Evolutionary conservation across 1,284 basidiomycete species (phyloP).

Genomic region (Lignosus rhinocerotis): DNA sequence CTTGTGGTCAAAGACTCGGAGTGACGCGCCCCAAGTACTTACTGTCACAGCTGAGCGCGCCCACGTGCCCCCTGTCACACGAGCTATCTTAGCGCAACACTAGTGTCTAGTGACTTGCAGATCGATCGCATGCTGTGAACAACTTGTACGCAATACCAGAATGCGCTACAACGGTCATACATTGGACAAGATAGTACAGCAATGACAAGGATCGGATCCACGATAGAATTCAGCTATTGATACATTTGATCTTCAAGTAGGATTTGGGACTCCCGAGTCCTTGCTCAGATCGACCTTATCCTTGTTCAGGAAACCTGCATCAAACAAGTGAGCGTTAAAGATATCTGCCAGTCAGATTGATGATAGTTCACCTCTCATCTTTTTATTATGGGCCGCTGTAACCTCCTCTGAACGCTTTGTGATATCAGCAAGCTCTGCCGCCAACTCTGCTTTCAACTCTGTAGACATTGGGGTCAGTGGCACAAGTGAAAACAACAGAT

Average conservation of each 20-base stretch:
- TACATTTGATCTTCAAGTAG: background rate
- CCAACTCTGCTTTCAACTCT: constrained; percentile 48
- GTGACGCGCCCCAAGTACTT: too few relatives aligned
- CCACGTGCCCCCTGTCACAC: background rate
- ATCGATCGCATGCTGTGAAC: background rate
- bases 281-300: constrained; percentile 32
- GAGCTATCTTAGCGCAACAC: background rate
- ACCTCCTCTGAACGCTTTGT: constrained; percentile 62
- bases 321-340: background rate
- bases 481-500: background rate
- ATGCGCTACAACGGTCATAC: background rate
- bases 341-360: background rate
- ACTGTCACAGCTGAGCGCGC: too few relatives aligned
- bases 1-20: too few relatives aligned
- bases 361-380: constrained; percentile 61
- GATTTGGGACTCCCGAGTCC: background rate
- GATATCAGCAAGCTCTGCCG: constrained; percentile 61
- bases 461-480: constrained; percentile 35
- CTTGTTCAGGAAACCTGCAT: constrained; percentile 41
- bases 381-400: constrained; percentile 64
- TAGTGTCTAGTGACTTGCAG: background rate
- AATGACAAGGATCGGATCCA: background rate
- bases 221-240: background rate
- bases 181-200: background rate
- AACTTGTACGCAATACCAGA: background rate